Evolutionary conservation across 176 grass and related monocot genomes (phyloP).

Genomic region (Cocos nucifera): DNA sequence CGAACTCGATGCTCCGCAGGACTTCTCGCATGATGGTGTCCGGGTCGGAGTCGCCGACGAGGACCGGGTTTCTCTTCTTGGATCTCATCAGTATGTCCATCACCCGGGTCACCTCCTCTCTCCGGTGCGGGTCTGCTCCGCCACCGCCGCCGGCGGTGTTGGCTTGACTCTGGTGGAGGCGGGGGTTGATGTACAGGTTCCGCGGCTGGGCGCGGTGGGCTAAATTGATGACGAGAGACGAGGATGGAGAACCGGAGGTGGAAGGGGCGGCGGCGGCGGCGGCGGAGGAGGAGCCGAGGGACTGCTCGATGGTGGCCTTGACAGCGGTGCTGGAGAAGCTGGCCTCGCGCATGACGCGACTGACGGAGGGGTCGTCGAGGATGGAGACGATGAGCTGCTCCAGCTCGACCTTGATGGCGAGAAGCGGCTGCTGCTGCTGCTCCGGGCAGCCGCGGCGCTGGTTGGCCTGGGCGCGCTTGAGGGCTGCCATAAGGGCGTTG

Average conservation of each 20-base stretch:
- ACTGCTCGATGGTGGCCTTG: constrained; percentile 67
- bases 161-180: neutral
- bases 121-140: neutral
- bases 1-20: constrained; percentile 34
- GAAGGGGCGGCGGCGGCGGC: constrained; percentile 9
- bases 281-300: constrained; percentile 42
- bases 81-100: constrained; percentile 68
- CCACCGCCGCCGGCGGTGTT: neutral
- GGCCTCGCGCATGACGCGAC: constrained; percentile 94
- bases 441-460: constrained; percentile 68
- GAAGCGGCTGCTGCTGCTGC: constrained; percentile 56
- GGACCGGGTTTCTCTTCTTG: constrained; percentile 61
- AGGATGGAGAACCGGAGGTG: neutral
- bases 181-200: neutral
- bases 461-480: constrained; percentile 86
- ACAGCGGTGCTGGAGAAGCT: constrained; percentile 67
- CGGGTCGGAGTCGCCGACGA: constrained; percentile 57
- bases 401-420: constrained; percentile 86
- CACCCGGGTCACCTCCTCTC: constrained; percentile 59
- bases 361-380: constrained; percentile 86
- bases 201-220: neutral
- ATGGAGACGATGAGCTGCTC: constrained; percentile 82
- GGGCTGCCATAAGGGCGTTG: constrained; percentile 72
- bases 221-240: constrained; percentile 3
- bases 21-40: constrained; percentile 48